Percentiles rank a stretch among this genome's conserved stretches.
phyloP scores from a whole-genome alignment of 2,329 filamentous ascomycete genomes.

The Sarocladiaceae sp. region DNA sequence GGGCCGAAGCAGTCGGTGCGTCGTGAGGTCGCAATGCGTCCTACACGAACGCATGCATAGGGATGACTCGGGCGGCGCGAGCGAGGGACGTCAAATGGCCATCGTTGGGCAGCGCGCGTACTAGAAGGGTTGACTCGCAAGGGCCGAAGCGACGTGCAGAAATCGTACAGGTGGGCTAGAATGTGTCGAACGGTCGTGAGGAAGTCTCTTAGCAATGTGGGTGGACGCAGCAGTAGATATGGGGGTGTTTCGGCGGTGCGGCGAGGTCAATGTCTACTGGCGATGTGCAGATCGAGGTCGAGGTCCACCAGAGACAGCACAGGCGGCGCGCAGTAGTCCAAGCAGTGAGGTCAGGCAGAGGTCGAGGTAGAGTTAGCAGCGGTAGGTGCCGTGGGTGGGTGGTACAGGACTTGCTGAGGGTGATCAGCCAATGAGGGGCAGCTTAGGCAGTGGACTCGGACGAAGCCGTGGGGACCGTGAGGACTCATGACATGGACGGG shows the following conservation, averaged over 20 bases:
- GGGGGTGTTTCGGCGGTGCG: no score
- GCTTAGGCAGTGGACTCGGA: conserved; percentile 1
- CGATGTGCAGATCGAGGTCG: no score
- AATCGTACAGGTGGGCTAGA: no score
- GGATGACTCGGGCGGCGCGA: conserved; percentile 1
- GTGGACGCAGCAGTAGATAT: no score
- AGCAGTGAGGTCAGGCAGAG: background rate
- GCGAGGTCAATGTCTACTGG: no score
- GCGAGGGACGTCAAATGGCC: background rate
- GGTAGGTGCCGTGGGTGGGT: background rate
- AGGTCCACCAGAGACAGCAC: no score
- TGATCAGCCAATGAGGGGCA: background rate
- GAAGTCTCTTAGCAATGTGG: no score
- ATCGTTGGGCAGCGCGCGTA: background rate
- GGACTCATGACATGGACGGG: conserved; percentile 7
- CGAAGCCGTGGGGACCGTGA: conserved; percentile 6
- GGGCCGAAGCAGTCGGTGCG: no score
- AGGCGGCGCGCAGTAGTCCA: no score
- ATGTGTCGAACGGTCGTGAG: no score
- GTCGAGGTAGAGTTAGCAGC: conserved; percentile 1
- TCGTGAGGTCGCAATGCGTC: no score
- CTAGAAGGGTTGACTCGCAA: background rate
- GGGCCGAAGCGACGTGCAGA: no score
- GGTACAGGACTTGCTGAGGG: background rate
- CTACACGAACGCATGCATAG: conserved; percentile 2